A percentile compares a stretch with the other conserved stretches of the same genome.
These are phyloP conservation scores for Ascochyta rabiei DNA, from an alignment of 2,329 filamentous ascomycete species.

Conservation along the genomic window DNA sequence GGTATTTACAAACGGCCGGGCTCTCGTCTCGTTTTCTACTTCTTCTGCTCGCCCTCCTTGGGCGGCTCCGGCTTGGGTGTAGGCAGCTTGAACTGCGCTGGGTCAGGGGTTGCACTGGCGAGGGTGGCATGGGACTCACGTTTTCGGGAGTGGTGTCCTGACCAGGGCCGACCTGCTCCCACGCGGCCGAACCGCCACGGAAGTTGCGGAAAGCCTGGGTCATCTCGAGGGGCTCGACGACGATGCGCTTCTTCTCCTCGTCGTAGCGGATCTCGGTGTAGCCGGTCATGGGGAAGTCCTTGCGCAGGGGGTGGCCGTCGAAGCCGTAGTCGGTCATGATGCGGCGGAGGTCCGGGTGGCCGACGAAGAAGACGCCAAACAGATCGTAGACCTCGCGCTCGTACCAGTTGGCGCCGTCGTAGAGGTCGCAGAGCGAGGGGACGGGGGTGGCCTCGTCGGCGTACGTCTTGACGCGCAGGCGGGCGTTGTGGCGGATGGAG, in stretches of 20 bases:
- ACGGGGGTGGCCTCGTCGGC: slow-evolving; percentile 95
- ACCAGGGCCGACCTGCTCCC: slow-evolving; percentile 74
- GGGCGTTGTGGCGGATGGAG: slow-evolving; percentile 92
- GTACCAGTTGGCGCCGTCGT: slow-evolving; percentile 97
- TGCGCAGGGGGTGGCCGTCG: slow-evolving; percentile 94
- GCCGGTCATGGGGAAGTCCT: slow-evolving; percentile 96
- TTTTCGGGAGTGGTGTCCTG: slow-evolving; percentile 76
- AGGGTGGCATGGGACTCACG: slow-evolving; percentile 52
- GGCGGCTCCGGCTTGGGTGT: slow-evolving; percentile 89
- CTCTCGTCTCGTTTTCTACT: slow-evolving; percentile 60
- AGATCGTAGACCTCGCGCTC: slow-evolving; percentile 97
- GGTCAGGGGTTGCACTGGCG: background rate
- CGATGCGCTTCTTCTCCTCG: slow-evolving; percentile 99
- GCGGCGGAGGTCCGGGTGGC: slow-evolving; percentile 91
- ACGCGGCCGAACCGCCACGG: slow-evolving; percentile 73
- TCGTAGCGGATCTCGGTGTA: slow-evolving; percentile 99
- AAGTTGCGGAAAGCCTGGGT: slow-evolving; percentile 99
- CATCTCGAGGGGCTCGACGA: slow-evolving; percentile 95
- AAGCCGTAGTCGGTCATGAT: slow-evolving; percentile 99
- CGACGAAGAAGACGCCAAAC: slow-evolving; percentile 95
- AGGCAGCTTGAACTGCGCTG: slow-evolving; percentile 82
- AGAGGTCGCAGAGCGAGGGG: slow-evolving; percentile 83
- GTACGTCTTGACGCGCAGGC: slow-evolving; percentile 98
- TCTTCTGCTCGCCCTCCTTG: slow-evolving; percentile 89
- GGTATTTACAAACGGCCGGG: slow-evolving; percentile 46